Percentiles rank a stretch among this genome's conserved stretches.
phyloP scores from a whole-genome alignment of 345 rosid genomes.

The Populus deltoides region DNA sequence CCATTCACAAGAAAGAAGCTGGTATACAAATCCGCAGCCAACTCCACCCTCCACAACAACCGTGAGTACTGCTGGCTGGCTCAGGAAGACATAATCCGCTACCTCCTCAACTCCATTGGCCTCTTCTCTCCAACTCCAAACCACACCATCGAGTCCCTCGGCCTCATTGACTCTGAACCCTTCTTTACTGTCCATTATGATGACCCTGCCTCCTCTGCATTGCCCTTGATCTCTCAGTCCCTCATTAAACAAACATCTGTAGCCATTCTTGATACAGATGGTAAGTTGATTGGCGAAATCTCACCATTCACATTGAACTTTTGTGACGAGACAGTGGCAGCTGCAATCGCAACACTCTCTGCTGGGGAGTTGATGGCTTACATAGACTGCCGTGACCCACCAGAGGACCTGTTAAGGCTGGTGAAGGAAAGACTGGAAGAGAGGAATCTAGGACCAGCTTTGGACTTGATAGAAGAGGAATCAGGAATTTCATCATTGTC shows the following conservation, averaged over 20 bases:
- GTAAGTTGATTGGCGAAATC: constrained; percentile 48
- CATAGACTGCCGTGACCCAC: constrained; percentile 46
- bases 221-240: constrained; percentile 39
- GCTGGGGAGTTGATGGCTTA: constrained; percentile 59
- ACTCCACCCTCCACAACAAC: constrained; percentile 38
- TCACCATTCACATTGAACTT: constrained; percentile 43
- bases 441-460: constrained; percentile 30
- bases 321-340: constrained; percentile 40
- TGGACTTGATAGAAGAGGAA: constrained; percentile 49
- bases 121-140: constrained; percentile 37
- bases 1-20: constrained; percentile 32
- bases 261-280: constrained; percentile 40
- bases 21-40: constrained; percentile 17
- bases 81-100: constrained; percentile 59
- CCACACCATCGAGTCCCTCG: constrained; percentile 44
- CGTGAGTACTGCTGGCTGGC: constrained; percentile 63
- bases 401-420: constrained; percentile 38
- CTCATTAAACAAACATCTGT: constrained; percentile 43
- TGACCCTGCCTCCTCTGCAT: constrained; percentile 37
- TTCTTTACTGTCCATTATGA: constrained; percentile 40
- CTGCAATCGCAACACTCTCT: constrained; percentile 52
- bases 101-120: constrained; percentile 51
- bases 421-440: constrained; percentile 47
- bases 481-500: constrained; percentile 25
- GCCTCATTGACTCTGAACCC: constrained; percentile 35